Conservation (phyloP, 2,329 filamentous ascomycete genomes). For the Tympanopsis confertula region DNA sequence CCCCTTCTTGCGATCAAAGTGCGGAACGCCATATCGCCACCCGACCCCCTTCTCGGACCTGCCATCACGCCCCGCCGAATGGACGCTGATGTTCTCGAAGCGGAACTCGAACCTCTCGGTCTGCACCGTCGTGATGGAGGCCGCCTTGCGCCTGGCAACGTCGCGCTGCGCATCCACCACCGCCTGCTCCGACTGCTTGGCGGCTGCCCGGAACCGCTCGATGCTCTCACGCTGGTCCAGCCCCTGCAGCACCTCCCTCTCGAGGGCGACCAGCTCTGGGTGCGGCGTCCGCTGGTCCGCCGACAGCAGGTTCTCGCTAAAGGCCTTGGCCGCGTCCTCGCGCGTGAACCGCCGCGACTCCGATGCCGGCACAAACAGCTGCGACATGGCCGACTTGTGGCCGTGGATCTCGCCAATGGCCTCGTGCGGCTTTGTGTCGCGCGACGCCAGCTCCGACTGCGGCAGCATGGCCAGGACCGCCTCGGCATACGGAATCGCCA, state of each 20-base stretch:
- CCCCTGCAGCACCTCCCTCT: conserved; percentile 30
- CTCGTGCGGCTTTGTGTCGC: conserved; percentile 36
- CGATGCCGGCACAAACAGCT: conserved; percentile 52
- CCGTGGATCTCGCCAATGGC: conserved; percentile 53
- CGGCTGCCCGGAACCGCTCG: conserved; percentile 23
- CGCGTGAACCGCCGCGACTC: conserved; percentile 54
- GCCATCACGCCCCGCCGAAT: conserved; percentile 41
- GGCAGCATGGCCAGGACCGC: conserved; percentile 75
- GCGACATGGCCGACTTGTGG: conserved; percentile 48
- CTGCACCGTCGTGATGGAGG: conserved; percentile 29
- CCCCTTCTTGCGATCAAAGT: conserved; percentile 51
- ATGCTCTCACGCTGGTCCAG: conserved; percentile 19
- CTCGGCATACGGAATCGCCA: conserved; percentile 66
- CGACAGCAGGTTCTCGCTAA: conserved; percentile 46
- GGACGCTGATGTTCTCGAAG: conserved; percentile 46
- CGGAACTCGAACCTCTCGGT: conserved; percentile 49
- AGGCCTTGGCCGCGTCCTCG: conserved; percentile 53
- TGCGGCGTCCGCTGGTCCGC: conserved; percentile 51
- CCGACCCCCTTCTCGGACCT: conserved; percentile 39
- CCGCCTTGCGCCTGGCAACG: conserved; percentile 22
- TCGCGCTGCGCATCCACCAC: conserved; percentile 21
- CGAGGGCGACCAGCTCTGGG: conserved; percentile 45
- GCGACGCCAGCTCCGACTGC: conserved; percentile 43
- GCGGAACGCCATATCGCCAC: conserved; percentile 52
- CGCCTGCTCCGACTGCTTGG: conserved; percentile 26